A percentile compares a stretch with the other conserved stretches of the same genome.
Evolutionary conservation across 2,329 filamentous ascomycete species (phyloP).

Genomic region (Fusarium tupiense): DNA sequence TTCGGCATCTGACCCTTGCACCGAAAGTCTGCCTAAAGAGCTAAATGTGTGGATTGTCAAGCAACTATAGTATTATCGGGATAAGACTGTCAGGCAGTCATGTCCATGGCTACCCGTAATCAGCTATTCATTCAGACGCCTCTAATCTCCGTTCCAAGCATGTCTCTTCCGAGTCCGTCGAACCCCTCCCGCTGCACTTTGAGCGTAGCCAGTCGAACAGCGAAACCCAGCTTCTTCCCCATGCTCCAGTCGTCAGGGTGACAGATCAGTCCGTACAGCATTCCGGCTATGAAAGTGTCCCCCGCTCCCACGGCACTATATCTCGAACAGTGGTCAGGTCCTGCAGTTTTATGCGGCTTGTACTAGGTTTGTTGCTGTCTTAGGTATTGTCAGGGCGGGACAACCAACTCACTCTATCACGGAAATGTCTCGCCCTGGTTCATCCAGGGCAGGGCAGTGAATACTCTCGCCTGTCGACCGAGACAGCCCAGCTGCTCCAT

Average conservation of each 20-base stretch:
- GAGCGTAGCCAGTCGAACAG: constrained; percentile 71
- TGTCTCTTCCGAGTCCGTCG: constrained; percentile 55
- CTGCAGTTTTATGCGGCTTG: constrained; percentile 27
- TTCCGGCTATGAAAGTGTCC: constrained; percentile 79
- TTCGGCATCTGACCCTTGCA: constrained; percentile 31
- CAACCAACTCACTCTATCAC: constrained; percentile 73
- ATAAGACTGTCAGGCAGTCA: constrained; percentile 16
- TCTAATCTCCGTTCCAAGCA: constrained; percentile 32
- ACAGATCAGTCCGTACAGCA: constrained; percentile 69
- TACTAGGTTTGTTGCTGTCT: constrained; percentile 11
- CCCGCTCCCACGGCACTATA: constrained; percentile 76
- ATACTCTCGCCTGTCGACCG: constrained; percentile 41
- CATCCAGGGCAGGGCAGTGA: constrained; percentile 53
- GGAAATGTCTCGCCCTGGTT: constrained; percentile 50
- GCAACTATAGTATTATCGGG: constrained; percentile 25
- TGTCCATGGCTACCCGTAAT: constrained; percentile 1
- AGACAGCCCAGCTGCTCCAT: constrained; percentile 54
- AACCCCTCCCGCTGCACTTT: constrained; percentile 78
- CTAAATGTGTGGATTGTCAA: constrained; percentile 24
- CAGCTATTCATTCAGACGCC: constrained; percentile 13
- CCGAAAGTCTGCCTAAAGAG: constrained; percentile 10
- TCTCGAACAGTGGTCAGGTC: constrained; percentile 36
- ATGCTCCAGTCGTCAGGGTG: constrained; percentile 60
- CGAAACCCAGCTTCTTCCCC: constrained; percentile 63
- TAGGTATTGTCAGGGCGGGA: constrained; percentile 36